These are phyloP conservation scores for Diddensiella transvaalensis DNA, from an alignment of 805 yeast species.

Conservation along the genomic window DNA sequence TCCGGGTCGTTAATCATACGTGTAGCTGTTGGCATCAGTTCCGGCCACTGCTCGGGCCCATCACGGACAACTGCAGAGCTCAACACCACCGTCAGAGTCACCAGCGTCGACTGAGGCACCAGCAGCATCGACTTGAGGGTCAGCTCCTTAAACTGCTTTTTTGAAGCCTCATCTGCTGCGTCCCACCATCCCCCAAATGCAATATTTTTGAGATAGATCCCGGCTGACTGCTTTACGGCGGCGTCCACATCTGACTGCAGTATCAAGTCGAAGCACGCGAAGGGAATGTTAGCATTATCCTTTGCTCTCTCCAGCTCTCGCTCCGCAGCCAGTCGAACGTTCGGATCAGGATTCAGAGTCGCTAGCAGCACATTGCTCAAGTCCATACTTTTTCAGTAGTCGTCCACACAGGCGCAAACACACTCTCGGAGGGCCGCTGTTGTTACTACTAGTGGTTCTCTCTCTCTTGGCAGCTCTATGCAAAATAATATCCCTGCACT, in stretches of 20 bases:
- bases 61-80: conserved; percentile 6
- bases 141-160: conserved; percentile 3
- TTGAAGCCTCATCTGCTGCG: background rate
- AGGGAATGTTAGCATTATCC: conserved; percentile 61
- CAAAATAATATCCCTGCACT: too few species aligned
- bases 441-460: too few species aligned
- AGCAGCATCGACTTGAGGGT: conserved; percentile 8
- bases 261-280: conserved; percentile 74
- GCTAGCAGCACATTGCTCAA: conserved; percentile 27
- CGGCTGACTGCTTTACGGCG: conserved; percentile 62
- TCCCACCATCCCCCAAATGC: conserved; percentile 5
- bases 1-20: conserved; percentile 3
- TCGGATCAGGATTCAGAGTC: conserved; percentile 64
- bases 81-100: conserved; percentile 6
- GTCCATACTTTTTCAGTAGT: conserved; percentile 3
- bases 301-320: conserved; percentile 52
- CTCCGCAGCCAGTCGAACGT: conserved; percentile 66
- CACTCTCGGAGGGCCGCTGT: too few species aligned
- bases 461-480: too few species aligned
- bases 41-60: conserved; percentile 14
- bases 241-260: conserved; percentile 45
- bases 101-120: background rate
- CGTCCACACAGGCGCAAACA: too few species aligned
- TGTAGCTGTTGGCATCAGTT: conserved; percentile 5
- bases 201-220: conserved; percentile 75